Evolutionary conservation across 1,284 basidiomycete genomes (phyloP).

Genomic region (Microbotryum saponariae): DNA sequence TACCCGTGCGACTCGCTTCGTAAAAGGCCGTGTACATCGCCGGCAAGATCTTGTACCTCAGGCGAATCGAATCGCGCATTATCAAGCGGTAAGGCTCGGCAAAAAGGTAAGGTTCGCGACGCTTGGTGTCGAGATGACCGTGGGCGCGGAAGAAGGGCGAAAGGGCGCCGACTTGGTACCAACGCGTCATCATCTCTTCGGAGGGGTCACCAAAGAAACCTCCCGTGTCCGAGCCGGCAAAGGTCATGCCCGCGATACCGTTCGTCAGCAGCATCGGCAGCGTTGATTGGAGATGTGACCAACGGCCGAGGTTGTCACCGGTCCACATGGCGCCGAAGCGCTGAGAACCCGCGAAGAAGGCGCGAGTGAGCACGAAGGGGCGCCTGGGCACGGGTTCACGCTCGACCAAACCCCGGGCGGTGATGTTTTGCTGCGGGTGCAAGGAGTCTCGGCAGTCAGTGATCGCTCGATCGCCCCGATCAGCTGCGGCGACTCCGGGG

Average conservation of each 20-base stretch:
- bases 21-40: conserved; percentile 96
- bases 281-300: conserved; percentile 93
- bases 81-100: conserved; percentile 81
- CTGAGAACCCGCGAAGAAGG: conserved; percentile 93
- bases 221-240: conserved; percentile 89
- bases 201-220: conserved; percentile 98
- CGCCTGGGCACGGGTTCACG: conserved; percentile 68
- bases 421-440: conserved; percentile 62
- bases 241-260: conserved; percentile 87
- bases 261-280: conserved; percentile 90
- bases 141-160: conserved; percentile 98
- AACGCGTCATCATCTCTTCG: conserved; percentile 87
- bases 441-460: background rate
- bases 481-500: too few relatives aligned
- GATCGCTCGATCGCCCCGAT: background rate
- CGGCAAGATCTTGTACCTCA: conserved; percentile 81
- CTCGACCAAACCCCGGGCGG: conserved; percentile 68
- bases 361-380: conserved; percentile 89
- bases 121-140: conserved; percentile 95
- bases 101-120: conserved; percentile 87
- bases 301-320: conserved; percentile 93
- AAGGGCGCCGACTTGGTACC: conserved; percentile 94
- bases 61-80: conserved; percentile 66
- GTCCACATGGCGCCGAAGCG: conserved; percentile 98
- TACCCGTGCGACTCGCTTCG: conserved; percentile 68